phyloP scores from a whole-genome alignment of 1,139 yeast species.

The Hemisphaericaspora subhashii region DNA sequence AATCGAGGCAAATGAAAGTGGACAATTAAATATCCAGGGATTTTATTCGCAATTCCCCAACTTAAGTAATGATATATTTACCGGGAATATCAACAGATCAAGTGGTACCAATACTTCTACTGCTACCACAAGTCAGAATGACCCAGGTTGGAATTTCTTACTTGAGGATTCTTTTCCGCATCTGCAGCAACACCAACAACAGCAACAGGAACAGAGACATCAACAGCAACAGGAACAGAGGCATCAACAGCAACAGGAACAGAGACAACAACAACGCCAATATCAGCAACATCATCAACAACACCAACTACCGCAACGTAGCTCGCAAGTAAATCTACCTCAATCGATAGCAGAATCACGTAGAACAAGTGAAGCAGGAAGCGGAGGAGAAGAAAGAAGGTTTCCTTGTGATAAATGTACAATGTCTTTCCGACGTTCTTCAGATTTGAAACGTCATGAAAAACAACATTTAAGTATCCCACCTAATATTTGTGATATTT shows the following conservation, averaged over 20 bases:
- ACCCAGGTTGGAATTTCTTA: slow-evolving; percentile 39
- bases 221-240: slow-evolving; percentile 1
- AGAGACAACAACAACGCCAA: neutral
- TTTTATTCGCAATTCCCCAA: slow-evolving; percentile 47
- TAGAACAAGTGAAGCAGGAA: slow-evolving; percentile 1
- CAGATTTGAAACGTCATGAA: slow-evolving; percentile 67
- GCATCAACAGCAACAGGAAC: neutral
- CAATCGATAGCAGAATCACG: neutral
- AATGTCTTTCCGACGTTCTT: slow-evolving; percentile 59
- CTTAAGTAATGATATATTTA: slow-evolving; percentile 42
- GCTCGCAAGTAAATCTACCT: neutral
- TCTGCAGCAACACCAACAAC: neutral
- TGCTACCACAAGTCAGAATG: slow-evolving; percentile 18
- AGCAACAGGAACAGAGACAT: slow-evolving; percentile 2
- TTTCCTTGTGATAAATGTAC: slow-evolving; percentile 51
- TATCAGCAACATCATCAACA: neutral
- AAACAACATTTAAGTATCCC: slow-evolving; percentile 57
- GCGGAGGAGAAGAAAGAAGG: slow-evolving; percentile 25
- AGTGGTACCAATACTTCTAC: neutral
- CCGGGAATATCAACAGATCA: slow-evolving; percentile 10
- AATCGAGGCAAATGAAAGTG: slow-evolving; percentile 41
- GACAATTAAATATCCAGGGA: slow-evolving; percentile 45
- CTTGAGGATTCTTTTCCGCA: slow-evolving; percentile 25
- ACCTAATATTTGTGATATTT: slow-evolving; percentile 68
- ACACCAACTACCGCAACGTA: neutral